Evolutionary conservation across 2,329 filamentous ascomycete genomes (phyloP).

Genomic region (Penicillium concentricum): DNA sequence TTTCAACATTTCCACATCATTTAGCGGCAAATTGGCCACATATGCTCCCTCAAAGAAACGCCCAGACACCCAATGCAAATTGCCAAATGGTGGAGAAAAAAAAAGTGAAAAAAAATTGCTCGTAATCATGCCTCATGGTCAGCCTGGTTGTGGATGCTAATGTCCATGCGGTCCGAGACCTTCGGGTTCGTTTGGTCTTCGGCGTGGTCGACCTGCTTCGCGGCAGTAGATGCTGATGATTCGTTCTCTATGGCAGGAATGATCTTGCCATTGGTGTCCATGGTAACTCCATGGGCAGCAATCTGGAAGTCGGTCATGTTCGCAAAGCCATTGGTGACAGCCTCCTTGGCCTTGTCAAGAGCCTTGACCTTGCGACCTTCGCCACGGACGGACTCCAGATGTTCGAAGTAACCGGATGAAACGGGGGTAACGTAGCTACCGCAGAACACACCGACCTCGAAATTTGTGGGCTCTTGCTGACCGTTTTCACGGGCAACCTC

Average conservation of each 20-base stretch:
- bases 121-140: constrained; percentile 38
- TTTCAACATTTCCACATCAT: constrained; percentile 17
- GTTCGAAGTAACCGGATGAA: constrained; percentile 76
- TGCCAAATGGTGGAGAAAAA: neutral
- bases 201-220: neutral
- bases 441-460: constrained; percentile 90
- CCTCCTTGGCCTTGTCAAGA: constrained; percentile 63
- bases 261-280: constrained; percentile 57
- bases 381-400: constrained; percentile 69
- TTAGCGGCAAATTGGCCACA: constrained; percentile 11
- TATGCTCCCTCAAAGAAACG: constrained; percentile 19
- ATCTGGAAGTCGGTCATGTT: constrained; percentile 61
- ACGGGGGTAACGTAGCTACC: constrained; percentile 83
- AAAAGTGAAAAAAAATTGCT: constrained; percentile 4
- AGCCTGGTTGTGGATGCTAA: constrained; percentile 59
- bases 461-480: constrained; percentile 58
- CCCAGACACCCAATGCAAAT: constrained; percentile 26
- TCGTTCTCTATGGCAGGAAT: constrained; percentile 46
- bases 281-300: constrained; percentile 60
- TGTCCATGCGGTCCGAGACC: constrained; percentile 56
- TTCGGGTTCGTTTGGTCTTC: constrained; percentile 37
- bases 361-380: constrained; percentile 68
- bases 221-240: neutral
- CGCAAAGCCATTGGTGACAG: constrained; percentile 62
- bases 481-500: constrained; percentile 61